Conservation (phyloP, 148 eudicot species). For the Nepenthes gracilis region DNA sequence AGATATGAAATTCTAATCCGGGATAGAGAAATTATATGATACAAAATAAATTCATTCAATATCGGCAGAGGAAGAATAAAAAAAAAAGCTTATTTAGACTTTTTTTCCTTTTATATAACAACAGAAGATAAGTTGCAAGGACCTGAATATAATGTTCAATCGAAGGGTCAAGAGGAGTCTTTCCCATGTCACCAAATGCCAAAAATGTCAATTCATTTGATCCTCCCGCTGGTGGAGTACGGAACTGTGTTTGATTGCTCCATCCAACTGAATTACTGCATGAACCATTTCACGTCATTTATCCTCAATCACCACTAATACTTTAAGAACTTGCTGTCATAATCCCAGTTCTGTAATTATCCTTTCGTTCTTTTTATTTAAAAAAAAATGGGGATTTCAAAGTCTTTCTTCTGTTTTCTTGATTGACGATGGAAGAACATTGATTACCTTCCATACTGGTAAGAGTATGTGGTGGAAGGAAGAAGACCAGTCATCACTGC, state of each 20-base stretch:
- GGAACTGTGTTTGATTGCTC: conserved; percentile 45
- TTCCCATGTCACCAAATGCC: conserved; percentile 88
- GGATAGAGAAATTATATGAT: too few species aligned
- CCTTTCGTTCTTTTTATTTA: too few species aligned
- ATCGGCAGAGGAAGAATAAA: too few species aligned
- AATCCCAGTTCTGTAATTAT: too few species aligned
- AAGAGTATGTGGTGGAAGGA: conserved; percentile 38
- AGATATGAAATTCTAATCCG: too few species aligned
- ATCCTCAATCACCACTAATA: neutral
- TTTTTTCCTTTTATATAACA: too few species aligned
- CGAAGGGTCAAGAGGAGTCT: conserved; percentile 70
- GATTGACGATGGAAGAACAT: too few species aligned
- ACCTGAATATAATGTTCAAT: conserved; percentile 85
- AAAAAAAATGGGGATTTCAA: too few species aligned
- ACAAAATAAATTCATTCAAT: too few species aligned
- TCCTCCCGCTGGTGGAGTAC: conserved; percentile 68
- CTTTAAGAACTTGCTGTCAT: too few species aligned
- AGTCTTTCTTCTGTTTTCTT: too few species aligned
- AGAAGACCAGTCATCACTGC: conserved; percentile 52
- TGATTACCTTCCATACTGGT: conserved; percentile 65
- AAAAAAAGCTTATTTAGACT: too few species aligned
- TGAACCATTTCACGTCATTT: neutral
- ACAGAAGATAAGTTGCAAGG: neutral
- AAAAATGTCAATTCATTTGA: conserved; percentile 52
- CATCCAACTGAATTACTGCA: conserved; percentile 61